Evolutionary conservation across 805 yeast genomes (phyloP), one percentile per base, ranked within the genome.

Genomic region (Monosporozyma yasuniensis): DNA sequence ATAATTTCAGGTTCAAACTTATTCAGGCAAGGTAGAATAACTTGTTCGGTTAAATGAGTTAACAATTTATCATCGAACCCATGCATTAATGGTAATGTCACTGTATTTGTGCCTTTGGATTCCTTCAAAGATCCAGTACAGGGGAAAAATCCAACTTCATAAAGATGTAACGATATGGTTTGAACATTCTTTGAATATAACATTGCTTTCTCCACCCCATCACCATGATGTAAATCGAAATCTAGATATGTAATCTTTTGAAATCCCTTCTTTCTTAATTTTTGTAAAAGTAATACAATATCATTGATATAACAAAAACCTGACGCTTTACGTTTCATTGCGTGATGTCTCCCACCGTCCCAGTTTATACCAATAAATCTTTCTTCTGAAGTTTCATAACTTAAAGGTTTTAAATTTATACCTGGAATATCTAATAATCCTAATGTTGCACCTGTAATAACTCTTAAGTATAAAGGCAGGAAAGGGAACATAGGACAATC

Each of bases 261-360:
- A 57, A 67, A 80, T 1, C 65, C 63, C 21, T 57, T 59, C 22
- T 70, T 68, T 32, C 90, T 62, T 12, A 84, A 67, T 37, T 69
- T 64, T 43, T 73, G 69, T 3, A 84, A 79, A 0, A 78, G 75
- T 12, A 85, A 57, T 0, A 79, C 82, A 7, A 83, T 74, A 58
- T 85, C 95, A 55, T 84, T 84, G 2, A 83, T 68, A 57, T 84
- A 84, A 59, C 93, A 84, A 58, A 81, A 84, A 2, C 91, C 91
- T 10, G 83, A 72, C 1, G 87, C 85, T 32, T 59, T 67, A 0
- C 72, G 56, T 54, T 74, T 75, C 43, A 66, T 69, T 4, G 81
- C 80, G 63, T 84, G 93, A 59, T 84, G 93, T 45, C 90, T 65
- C 1, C 93, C 95, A 6, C 95, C 95, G 57, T 79, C 77, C 89